Conservation (phyloP, 106 monocot species). For the Vanilla planifolia region DNA sequence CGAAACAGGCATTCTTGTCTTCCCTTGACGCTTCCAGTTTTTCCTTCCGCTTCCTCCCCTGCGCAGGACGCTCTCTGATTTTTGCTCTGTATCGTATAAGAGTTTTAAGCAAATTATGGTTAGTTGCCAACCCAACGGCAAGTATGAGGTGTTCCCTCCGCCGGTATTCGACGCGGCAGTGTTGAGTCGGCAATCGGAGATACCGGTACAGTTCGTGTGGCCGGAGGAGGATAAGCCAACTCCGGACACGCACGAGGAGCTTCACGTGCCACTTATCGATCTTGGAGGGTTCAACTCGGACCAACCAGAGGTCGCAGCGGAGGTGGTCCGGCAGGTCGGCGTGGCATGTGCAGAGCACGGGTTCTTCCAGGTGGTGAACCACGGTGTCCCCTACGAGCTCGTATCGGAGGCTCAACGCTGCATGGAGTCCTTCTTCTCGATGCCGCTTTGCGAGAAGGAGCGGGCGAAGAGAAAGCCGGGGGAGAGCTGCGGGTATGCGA, state of each 20-base stretch:
- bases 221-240: constrained; percentile 29
- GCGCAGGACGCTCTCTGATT: no score
- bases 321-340: constrained; percentile 10
- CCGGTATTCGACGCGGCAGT: constrained; percentile 33
- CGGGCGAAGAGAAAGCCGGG: constrained; percentile 40
- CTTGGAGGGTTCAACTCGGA: constrained; percentile 20
- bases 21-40: no score
- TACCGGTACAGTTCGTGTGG: constrained; percentile 52
- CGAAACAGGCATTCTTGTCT: no score
- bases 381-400: constrained; percentile 44
- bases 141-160: neutral
- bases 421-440: constrained; percentile 47
- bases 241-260: constrained; percentile 25
- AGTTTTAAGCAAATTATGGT: no score
- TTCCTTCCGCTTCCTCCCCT: no score
- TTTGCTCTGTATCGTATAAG: no score
- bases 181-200: constrained; percentile 24
- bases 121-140: neutral
- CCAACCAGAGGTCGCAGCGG: constrained; percentile 3
- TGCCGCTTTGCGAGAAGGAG: constrained; percentile 56
- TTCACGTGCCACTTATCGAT: constrained; percentile 60
- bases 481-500: constrained; percentile 71
- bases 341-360: constrained; percentile 69
- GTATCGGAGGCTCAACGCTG: constrained; percentile 30
- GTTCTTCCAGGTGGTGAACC: constrained; percentile 85